phyloP scores from a whole-genome alignment of 73 alveolate species.

The Paramecium octaurelia region DNA sequence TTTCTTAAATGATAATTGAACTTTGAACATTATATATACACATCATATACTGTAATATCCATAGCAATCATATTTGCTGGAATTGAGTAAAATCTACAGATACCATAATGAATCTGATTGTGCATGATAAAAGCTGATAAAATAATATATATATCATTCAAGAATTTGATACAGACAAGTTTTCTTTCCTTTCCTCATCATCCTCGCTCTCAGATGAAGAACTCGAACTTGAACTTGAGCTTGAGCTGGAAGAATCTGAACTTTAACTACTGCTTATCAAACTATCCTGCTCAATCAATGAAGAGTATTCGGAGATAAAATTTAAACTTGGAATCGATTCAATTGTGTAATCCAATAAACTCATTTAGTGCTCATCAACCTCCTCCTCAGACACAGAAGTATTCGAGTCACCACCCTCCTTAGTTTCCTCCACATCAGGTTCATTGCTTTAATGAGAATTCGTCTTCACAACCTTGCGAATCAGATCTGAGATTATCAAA shows the following conservation, averaged over 20 bases:
- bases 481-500: not conserved
- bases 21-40: not conserved
- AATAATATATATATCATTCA: not conserved
- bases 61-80: not conserved
- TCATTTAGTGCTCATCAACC: not conserved
- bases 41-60: not conserved
- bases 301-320: not conserved
- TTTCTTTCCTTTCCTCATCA: not conserved
- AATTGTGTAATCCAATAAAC: not conserved
- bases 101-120: not conserved
- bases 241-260: not conserved
- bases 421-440: not conserved
- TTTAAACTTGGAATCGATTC: not conserved
- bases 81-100: not conserved
- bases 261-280: not conserved
- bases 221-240: not conserved
- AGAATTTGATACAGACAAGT: not conserved
- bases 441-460: not conserved
- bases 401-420: not conserved
- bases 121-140: not conserved
- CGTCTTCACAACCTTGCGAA: not conserved
- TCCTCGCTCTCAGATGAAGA: not conserved
- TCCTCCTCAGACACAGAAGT: not conserved
- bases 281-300: not conserved
- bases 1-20: not conserved